Evolutionary conservation across 306 rosid species (phyloP).

Genomic region (Senna siamea): DNA sequence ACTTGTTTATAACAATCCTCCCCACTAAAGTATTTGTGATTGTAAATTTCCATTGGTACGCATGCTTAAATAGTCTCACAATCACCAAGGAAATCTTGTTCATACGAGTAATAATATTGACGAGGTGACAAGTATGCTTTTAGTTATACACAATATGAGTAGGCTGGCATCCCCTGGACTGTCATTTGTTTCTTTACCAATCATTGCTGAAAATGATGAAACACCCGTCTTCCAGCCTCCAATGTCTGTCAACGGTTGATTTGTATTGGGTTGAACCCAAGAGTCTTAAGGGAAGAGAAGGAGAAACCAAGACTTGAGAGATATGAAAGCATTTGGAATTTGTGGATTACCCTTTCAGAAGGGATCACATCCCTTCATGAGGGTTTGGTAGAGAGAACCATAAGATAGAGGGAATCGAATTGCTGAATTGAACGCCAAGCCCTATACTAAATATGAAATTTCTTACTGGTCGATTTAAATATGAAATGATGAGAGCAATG

Average conservation of each 20-base stretch:
- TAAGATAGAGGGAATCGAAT: not conserved
- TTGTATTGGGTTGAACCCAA: no score
- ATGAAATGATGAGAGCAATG: no score
- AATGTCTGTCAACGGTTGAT: not conserved
- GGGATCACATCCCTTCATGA: not conserved
- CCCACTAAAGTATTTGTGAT: no score
- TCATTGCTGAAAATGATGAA: not conserved
- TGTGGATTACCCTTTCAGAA: not conserved
- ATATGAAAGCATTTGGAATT: not conserved
- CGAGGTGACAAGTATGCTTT: no score
- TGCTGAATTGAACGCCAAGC: not conserved
- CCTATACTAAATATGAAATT: no score
- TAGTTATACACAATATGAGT: not conserved
- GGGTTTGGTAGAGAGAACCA: not conserved
- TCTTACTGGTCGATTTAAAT: no score
- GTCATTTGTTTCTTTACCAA: not conserved
- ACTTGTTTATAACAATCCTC: no score
- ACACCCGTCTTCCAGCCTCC: not conserved
- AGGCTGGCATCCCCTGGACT: not conserved
- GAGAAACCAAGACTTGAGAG: not conserved
- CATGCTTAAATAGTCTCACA: not conserved
- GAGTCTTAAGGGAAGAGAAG: not conserved
- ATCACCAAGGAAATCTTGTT: no score
- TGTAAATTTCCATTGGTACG: constrained; percentile 8
- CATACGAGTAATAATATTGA: no score